These are phyloP conservation scores for Lenwebbia sp. DNA, from an alignment of 345 rosid genomes.

Conservation along the genomic window DNA sequence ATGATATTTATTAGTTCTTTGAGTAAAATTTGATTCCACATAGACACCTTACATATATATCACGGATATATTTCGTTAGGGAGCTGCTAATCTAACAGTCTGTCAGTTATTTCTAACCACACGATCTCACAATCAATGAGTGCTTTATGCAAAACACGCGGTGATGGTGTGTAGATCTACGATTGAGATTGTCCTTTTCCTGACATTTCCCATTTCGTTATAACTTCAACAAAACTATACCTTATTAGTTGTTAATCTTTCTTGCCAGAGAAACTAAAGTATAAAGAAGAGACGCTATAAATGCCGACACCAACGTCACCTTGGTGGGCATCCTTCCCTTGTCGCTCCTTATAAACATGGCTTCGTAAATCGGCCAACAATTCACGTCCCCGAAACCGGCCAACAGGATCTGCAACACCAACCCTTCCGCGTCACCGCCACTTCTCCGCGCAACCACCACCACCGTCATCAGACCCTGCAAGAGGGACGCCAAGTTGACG, in stretches of 20 bases:
- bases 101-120: no score
- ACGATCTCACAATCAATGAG: no score
- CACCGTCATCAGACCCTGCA: conserved; percentile 4
- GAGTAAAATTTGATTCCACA: not conserved
- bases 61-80: not conserved
- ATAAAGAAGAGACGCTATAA: conserved; percentile 19
- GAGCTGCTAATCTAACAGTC: no score
- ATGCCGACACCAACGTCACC: conserved; percentile 11
- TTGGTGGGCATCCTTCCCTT: conserved; percentile 33
- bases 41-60: not conserved
- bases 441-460: not conserved
- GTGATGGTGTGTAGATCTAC: no score
- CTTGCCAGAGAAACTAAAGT: not conserved
- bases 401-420: conserved; percentile 22
- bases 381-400: conserved; percentile 34
- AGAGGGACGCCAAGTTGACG: conserved; percentile 34
- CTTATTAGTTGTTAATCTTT: not conserved
- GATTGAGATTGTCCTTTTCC: no score
- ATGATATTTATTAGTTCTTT: not conserved
- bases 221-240: not conserved
- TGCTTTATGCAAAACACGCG: no score
- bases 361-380: conserved; percentile 48
- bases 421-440: conserved; percentile 3
- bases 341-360: conserved; percentile 48
- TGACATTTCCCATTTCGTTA: not conserved